A percentile compares a stretch with the other conserved stretches of the same genome.
Conservation (phyloP, 1,139 yeast species). For the Blastobotrys niveus region DNA sequence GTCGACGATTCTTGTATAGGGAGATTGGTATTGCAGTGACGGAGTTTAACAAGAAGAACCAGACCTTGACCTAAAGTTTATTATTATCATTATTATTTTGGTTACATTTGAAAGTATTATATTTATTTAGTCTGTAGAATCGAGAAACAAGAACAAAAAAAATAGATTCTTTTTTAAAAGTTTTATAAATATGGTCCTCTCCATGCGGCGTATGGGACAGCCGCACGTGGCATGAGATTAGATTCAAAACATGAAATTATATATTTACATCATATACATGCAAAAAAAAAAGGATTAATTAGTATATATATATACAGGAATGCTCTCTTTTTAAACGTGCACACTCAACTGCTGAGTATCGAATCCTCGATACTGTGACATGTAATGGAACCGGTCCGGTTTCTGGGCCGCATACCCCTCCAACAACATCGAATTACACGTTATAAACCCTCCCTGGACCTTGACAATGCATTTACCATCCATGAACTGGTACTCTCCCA, state of each 20-base stretch:
- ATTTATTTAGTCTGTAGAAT: no score
- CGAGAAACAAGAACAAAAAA: no score
- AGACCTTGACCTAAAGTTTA: slow-evolving; percentile 23
- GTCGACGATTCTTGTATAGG: slow-evolving; percentile 62
- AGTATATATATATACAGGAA: no score
- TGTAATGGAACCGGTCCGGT: slow-evolving; percentile 15
- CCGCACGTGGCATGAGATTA: no score
- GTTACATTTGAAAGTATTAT: background rate
- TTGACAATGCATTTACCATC: slow-evolving; percentile 14
- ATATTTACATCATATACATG: no score
- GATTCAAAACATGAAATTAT: no score
- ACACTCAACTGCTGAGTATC: background rate
- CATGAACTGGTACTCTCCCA: slow-evolving; percentile 10
- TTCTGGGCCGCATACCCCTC: slow-evolving; percentile 18
- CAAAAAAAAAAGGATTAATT: no score
- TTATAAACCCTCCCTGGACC: slow-evolving; percentile 16
- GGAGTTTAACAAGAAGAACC: slow-evolving; percentile 51
- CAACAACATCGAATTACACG: slow-evolving; percentile 14
- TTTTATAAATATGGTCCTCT: no score
- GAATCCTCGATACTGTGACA: slow-evolving; percentile 17
- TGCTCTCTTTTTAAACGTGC: no score
- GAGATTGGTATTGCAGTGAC: slow-evolving; percentile 76
- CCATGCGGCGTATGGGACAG: no score
- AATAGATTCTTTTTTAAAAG: no score
- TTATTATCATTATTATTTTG: slow-evolving; percentile 2